Conservation (phyloP, 352 stramenopile species). For the Pythium insidiosum region DNA sequence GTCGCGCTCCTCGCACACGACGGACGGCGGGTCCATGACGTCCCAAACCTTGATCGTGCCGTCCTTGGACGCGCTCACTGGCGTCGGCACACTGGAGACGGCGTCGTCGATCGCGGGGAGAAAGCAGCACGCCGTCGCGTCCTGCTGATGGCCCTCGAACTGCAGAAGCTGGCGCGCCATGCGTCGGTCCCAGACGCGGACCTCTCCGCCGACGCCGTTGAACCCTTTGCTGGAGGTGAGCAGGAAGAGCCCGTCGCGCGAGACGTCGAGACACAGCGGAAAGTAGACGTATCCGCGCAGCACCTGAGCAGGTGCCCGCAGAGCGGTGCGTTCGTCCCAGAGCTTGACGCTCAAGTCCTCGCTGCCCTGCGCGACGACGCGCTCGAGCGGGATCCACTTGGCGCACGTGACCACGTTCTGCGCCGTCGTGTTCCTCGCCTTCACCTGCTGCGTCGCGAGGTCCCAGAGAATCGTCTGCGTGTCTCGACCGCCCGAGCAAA, state of each 20-base stretch:
- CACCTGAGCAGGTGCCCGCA: constrained; percentile 40
- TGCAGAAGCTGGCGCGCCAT: constrained; percentile 46
- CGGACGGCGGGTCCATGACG: constrained; percentile 5
- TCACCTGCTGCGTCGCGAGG: constrained; percentile 32
- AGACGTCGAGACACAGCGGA: constrained; percentile 52
- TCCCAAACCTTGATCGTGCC: constrained; percentile 75
- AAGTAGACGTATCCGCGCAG: constrained; percentile 79
- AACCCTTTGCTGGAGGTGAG: constrained; percentile 84
- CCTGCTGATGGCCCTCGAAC: constrained; percentile 63
- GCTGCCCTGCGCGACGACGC: constrained; percentile 63
- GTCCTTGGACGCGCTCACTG: constrained; percentile 73
- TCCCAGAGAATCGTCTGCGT: constrained; percentile 81
- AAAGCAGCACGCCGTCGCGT: constrained; percentile 70
- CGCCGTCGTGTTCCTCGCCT: constrained; percentile 55
- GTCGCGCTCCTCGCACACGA: constrained; percentile 39
- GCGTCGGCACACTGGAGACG: constrained; percentile 15
- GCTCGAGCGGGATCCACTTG: constrained; percentile 59
- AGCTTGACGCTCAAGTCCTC: constrained; percentile 78
- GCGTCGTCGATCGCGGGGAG: constrained; percentile 9
- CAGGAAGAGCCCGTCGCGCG: constrained; percentile 42
- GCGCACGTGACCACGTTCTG: constrained; percentile 85
- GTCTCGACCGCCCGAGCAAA: constrained; percentile 78
- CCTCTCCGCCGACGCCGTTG: constrained; percentile 70
- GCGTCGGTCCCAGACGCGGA: constrained; percentile 74
- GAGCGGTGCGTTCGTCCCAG: constrained; percentile 54